These are phyloP conservation scores for Venturiaceae sp. DNA, from an alignment of 2,329 filamentous ascomycete species.

Conservation along the genomic window DNA sequence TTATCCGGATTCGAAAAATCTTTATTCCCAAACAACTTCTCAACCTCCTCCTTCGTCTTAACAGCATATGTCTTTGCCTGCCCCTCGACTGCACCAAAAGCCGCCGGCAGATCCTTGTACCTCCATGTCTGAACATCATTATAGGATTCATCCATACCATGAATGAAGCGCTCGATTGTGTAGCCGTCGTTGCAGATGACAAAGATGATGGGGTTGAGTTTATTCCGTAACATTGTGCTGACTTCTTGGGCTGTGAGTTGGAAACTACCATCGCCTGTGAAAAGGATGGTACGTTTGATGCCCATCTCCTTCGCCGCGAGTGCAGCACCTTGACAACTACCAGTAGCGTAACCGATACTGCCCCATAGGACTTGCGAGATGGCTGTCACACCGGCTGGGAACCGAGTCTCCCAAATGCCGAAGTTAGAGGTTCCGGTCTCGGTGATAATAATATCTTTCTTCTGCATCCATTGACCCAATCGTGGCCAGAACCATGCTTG, in stretches of 20 bases:
- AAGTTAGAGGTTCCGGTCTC: constrained; percentile 86
- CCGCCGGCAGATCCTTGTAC: constrained; percentile 56
- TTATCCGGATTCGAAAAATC: constrained; percentile 42
- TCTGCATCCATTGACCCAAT: constrained; percentile 60
- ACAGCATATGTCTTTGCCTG: constrained; percentile 55
- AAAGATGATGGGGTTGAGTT: constrained; percentile 71
- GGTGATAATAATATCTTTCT: constrained; percentile 70
- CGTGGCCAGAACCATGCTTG: constrained; percentile 72
- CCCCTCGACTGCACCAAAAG: constrained; percentile 54
- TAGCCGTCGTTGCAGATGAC: constrained; percentile 82
- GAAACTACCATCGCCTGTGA: constrained; percentile 83
- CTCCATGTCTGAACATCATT: constrained; percentile 75
- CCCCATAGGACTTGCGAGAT: constrained; percentile 71
- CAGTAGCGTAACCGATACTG: constrained; percentile 56
- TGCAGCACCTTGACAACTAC: constrained; percentile 57
- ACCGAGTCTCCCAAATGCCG: constrained; percentile 76
- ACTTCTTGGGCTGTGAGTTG: constrained; percentile 79
- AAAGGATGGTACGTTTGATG: constrained; percentile 61
- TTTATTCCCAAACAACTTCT: constrained; percentile 52
- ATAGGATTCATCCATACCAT: constrained; percentile 69
- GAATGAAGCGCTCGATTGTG: constrained; percentile 82
- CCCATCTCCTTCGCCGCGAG: constrained; percentile 60
- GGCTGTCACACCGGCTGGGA: constrained; percentile 67
- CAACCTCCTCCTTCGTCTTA: constrained; percentile 59
- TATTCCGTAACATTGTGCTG: constrained; percentile 70